phyloP scores from a whole-genome alignment of 2,329 filamentous ascomycete species.

The Furcasterigmium sp. region DNA sequence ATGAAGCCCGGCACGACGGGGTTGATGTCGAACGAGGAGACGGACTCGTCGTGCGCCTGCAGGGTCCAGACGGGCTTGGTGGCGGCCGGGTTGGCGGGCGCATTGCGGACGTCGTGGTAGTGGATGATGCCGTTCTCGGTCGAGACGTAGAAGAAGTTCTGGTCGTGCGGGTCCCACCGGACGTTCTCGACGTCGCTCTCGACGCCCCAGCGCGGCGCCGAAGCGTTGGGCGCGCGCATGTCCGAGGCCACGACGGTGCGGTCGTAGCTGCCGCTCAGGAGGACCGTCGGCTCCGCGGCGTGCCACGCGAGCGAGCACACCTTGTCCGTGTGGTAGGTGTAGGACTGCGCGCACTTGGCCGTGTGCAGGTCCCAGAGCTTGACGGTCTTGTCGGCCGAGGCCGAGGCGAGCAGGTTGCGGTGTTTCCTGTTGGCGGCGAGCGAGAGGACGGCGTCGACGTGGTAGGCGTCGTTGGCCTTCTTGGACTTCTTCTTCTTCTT shows the following conservation, averaged over 20 bases:
- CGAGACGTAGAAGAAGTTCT: conserved; percentile 91
- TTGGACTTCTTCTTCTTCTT: conserved; percentile 89
- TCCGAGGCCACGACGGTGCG: conserved; percentile 90
- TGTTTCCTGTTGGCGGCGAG: conserved; percentile 90
- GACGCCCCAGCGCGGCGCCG: conserved; percentile 81
- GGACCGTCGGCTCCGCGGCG: conserved; percentile 75
- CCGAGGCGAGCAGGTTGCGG: conserved; percentile 88
- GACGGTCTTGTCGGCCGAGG: conserved; percentile 92
- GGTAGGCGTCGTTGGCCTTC: conserved; percentile 85
- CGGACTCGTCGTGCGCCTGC: conserved; percentile 88
- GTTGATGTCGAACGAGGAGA: conserved; percentile 93
- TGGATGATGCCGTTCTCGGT: conserved; percentile 91
- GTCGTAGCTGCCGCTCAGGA: conserved; percentile 93
- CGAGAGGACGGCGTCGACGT: conserved; percentile 89
- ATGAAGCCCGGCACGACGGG: conserved; percentile 84
- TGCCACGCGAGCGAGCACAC: conserved; percentile 97
- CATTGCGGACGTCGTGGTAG: conserved; percentile 80
- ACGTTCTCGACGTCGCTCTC: conserved; percentile 94
- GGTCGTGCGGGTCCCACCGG: conserved; percentile 87
- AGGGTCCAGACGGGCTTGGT: conserved; percentile 90
- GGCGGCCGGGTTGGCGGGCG: conserved; percentile 64
- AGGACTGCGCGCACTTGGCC: conserved; percentile 88
- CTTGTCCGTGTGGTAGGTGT: conserved; percentile 94
- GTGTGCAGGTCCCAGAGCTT: conserved; percentile 98
- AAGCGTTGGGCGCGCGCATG: conserved; percentile 86